Percentiles rank a stretch among this genome's conserved stretches.
These are phyloP conservation scores for Zymoseptoria brevis DNA, from an alignment of 2,329 filamentous ascomycete genomes.

Conservation along the genomic window DNA sequence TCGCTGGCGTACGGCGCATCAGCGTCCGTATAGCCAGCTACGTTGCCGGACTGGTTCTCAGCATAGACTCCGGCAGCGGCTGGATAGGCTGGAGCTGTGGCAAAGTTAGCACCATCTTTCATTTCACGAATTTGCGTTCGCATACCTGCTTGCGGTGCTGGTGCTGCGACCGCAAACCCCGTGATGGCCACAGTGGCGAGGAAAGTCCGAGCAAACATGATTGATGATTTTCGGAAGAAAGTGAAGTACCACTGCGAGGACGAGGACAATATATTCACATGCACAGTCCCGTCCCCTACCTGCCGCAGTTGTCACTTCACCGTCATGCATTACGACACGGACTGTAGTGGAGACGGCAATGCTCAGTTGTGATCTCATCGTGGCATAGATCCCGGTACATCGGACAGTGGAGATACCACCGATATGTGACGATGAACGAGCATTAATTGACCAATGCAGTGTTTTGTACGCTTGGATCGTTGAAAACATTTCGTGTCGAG, in stretches of 20 bases:
- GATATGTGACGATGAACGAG: neutral
- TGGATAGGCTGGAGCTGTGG: constrained; percentile 1
- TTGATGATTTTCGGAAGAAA: constrained; percentile 13
- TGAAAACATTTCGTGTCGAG: neutral
- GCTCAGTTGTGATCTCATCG: neutral
- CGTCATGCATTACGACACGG: neutral
- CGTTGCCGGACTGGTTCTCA: constrained; percentile 20
- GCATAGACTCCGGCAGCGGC: constrained; percentile 9
- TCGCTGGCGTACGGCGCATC: constrained; percentile 35
- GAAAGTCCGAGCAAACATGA: constrained; percentile 31
- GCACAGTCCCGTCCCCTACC: neutral
- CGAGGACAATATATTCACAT: neutral
- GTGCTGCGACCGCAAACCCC: constrained; percentile 30
- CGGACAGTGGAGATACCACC: neutral
- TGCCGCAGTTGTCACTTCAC: neutral
- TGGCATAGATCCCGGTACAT: neutral
- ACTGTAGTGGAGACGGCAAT: neutral
- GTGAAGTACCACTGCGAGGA: neutral
- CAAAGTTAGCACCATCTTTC: neutral
- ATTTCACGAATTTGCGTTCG: neutral
- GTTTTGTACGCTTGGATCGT: neutral
- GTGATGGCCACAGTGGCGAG: constrained; percentile 30
- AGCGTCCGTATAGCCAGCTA: constrained; percentile 38
- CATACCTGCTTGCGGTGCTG: constrained; percentile 21
- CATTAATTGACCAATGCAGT: neutral